Percentiles rank a stretch among this genome's conserved stretches.
Evolutionary conservation across 495 filamentous ascomycete genomes (phyloP).

Genomic region (Penicillium verhagenii): DNA sequence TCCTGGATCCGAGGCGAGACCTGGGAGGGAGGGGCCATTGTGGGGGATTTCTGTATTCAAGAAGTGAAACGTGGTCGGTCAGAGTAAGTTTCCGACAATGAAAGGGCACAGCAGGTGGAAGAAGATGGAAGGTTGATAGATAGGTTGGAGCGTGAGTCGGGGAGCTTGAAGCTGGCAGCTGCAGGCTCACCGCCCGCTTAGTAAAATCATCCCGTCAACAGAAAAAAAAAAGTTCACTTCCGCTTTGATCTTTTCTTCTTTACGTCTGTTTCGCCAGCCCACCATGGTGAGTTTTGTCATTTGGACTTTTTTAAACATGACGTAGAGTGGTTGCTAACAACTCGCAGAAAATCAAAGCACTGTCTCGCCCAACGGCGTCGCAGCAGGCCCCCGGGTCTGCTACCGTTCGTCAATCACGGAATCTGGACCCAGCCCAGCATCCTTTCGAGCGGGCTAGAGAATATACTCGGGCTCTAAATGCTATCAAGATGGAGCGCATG

Average conservation of each 20-base stretch:
- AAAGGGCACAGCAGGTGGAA: constrained; percentile 8
- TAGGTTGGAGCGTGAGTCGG: constrained; percentile 20
- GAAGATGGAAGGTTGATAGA: constrained; percentile 24
- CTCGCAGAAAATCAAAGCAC: constrained; percentile 84
- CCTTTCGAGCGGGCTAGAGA: constrained; percentile 94
- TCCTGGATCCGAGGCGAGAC: constrained; percentile 68
- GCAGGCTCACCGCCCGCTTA: constrained; percentile 30
- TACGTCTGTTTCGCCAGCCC: constrained; percentile 8
- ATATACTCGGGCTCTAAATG: constrained; percentile 86
- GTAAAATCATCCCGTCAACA: constrained; percentile 33
- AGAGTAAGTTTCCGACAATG: constrained; percentile 1
- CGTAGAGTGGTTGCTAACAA: constrained; percentile 7
- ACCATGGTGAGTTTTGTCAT: constrained; percentile 24
- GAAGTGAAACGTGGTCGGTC: neutral
- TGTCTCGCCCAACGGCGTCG: constrained; percentile 72
- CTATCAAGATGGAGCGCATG: constrained; percentile 91
- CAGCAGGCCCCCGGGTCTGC: constrained; percentile 77
- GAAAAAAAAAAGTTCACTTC: constrained; percentile 30
- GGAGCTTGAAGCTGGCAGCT: constrained; percentile 38
- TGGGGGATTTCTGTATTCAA: constrained; percentile 5
- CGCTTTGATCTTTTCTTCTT: constrained; percentile 12
- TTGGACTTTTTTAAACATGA: neutral
- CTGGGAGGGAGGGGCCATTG: constrained; percentile 52
- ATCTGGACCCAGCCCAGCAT: constrained; percentile 89
- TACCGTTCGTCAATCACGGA: constrained; percentile 72